A percentile compares a stretch with the other conserved stretches of the same genome.
Conservation (phyloP, 2,329 filamentous ascomycete genomes). For the Hypoxylon sp. region DNA sequence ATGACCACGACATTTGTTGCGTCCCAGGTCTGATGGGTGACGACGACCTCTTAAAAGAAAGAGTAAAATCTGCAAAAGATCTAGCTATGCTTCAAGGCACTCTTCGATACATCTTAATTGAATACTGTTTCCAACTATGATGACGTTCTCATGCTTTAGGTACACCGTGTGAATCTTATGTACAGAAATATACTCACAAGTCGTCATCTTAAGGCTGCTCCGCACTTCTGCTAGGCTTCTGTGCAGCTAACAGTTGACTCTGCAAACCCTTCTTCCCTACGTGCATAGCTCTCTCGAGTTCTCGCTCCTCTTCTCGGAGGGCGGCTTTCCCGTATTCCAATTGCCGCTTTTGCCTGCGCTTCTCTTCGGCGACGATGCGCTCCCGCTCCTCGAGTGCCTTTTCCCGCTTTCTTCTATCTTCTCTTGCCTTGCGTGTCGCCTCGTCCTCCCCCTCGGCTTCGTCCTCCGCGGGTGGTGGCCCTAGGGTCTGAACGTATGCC, state of each 20-base stretch:
- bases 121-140: background rate
- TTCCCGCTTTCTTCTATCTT: constrained; percentile 72
- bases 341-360: constrained; percentile 70
- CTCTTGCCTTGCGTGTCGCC: constrained; percentile 63
- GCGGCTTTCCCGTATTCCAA: constrained; percentile 73
- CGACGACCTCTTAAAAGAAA: background rate
- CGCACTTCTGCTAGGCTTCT: constrained; percentile 37
- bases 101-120: constrained; percentile 2
- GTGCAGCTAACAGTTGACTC: constrained; percentile 67
- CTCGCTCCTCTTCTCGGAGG: constrained; percentile 76
- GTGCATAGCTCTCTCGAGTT: constrained; percentile 78
- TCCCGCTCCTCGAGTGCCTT: constrained; percentile 77
- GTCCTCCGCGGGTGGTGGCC: constrained; percentile 65
- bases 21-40: background rate
- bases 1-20: background rate
- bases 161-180: background rate
- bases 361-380: constrained; percentile 73
- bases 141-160: background rate
- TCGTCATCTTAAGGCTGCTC: constrained; percentile 19
- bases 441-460: constrained; percentile 66
- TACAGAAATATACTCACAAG: background rate
- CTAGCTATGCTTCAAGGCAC: background rate
- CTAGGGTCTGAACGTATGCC: constrained; percentile 75
- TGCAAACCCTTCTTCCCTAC: constrained; percentile 77
- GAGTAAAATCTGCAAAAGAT: constrained; percentile 1